Conservation (phyloP, 164 flowering plant species). For the Tetrastigma voinierianum region DNA sequence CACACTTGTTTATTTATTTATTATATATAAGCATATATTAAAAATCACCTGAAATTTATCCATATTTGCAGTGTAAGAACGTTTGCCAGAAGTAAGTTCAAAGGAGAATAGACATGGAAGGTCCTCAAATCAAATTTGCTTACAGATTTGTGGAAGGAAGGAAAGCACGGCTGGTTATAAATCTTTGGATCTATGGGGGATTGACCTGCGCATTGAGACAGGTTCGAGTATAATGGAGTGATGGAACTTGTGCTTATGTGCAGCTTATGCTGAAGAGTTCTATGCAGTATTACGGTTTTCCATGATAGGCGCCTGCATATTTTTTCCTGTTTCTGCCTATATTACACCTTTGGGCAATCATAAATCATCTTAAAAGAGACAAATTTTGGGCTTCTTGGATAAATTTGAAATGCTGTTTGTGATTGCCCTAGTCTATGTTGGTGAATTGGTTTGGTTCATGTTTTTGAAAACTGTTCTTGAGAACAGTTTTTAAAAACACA, state of each 20-base stretch:
- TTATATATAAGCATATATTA: neutral
- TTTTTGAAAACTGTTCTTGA: too few species aligned
- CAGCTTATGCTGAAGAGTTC: conserved; percentile 79
- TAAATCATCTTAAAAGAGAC: neutral
- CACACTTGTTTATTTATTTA: neutral
- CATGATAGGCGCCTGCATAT: conserved; percentile 57
- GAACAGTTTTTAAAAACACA: too few species aligned
- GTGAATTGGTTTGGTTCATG: too few species aligned
- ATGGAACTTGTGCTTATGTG: conserved; percentile 78
- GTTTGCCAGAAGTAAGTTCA: conserved; percentile 91
- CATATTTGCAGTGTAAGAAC: conserved; percentile 76
- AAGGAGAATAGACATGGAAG: conserved; percentile 83
- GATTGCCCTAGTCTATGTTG: too few species aligned
- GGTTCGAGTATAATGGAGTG: conserved; percentile 65
- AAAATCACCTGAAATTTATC: conserved; percentile 3
- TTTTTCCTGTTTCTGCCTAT: neutral
- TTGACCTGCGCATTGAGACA: conserved; percentile 86
- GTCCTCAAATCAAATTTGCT: conserved; percentile 68
- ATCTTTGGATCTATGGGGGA: conserved; percentile 62
- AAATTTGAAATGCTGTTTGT: too few species aligned
- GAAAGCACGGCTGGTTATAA: too few species aligned
- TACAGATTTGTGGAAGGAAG: conserved; percentile 79
- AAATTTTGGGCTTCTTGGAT: too few species aligned
- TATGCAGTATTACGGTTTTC: conserved; percentile 64
- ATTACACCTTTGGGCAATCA: neutral